Base-by-base conservation (phyloP, 306 rosid genomes). In the Adenanthera pavonina region DNA sequence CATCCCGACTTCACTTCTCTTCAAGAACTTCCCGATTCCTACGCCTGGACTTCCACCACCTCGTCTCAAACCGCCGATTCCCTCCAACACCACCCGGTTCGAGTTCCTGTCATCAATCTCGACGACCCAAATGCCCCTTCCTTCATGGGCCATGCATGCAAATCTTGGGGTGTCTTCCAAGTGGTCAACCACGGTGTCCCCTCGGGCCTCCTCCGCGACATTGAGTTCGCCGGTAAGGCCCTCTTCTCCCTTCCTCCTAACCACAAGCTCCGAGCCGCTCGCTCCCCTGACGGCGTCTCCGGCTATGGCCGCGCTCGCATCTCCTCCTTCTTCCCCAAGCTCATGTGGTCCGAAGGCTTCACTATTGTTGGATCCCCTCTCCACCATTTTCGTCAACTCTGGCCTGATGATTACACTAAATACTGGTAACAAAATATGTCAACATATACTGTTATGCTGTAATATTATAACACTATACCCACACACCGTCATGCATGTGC, bases 301-400 rank as follows among this genome's bases (percentile, higher is more conserved):
- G 98, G 99, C 57, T 95, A 95, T 12, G 98, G 98, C 8, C 74
- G 92, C 1, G 97, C 92, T 33, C 91, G 98, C 33, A 90, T 95
- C 75, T 91, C 96, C 19, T 91, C 96, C n/a, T 95, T 95, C 85
- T 95, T 95, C 89, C 85, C 94, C 3, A 95, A 95, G 78, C 98
- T 88, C 84, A 93, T 95, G 99, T 93, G 98, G 99, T 93, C 94
- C 0, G 99, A 95, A 54, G 97, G 99, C 11, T 95, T 93, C 87
- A 95, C 98, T 0, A 86, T 93, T 76, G 54, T 85, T 8, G 99
- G 96, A 11, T 89, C 99, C 0, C 98, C 98, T 4, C 85, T 81
- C 10, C 88, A 92, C 3, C 96, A 93, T 85, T 95, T 95, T 30
- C 87, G 85, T 65, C 83, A 83, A 74, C 98, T 95, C 33, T 95